A percentile compares a stretch with the other conserved stretches of the same genome.
Evolutionary conservation across 169 alveolate species (phyloP).

Genomic region (Condylostoma magnum): DNA sequence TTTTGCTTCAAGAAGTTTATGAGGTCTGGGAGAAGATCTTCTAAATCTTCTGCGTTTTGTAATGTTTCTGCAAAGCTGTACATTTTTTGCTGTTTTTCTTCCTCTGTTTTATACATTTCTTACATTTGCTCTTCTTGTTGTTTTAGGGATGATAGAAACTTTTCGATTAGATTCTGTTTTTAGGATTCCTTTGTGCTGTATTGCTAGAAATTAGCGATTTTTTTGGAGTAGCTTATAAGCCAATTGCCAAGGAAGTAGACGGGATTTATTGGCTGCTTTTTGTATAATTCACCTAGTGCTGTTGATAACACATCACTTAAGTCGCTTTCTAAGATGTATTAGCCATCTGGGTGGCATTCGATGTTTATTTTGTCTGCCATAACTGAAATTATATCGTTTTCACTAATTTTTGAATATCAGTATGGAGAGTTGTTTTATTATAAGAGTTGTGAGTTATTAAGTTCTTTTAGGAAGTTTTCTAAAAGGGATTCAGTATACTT

Average conservation of each 20-base stretch:
- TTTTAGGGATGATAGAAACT: not conserved
- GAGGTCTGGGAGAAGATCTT: constrained; percentile 59
- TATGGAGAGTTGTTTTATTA: too few relatives aligned
- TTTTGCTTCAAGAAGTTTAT: constrained; percentile 49
- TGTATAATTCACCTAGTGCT: not conserved
- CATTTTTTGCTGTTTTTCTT: constrained; percentile 34
- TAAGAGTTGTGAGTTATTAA: too few relatives aligned
- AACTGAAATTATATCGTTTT: too few relatives aligned
- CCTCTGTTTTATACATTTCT: not conserved
- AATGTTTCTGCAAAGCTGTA: constrained; percentile 37
- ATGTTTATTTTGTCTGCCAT: too few relatives aligned
- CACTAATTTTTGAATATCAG: too few relatives aligned
- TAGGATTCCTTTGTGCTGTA: not conserved
- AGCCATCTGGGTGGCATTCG: too few relatives aligned
- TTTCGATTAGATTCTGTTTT: not conserved
- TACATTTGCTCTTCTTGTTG: not conserved
- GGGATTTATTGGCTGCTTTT: not conserved
- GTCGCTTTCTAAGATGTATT: too few relatives aligned
- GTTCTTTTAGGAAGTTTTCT: too few relatives aligned
- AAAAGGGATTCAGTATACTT: too few relatives aligned
- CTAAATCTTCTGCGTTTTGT: constrained; percentile 50
- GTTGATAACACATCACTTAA: too few relatives aligned
- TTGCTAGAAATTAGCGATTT: not conserved
- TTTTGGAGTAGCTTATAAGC: not conserved
- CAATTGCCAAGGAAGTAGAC: not conserved